These are phyloP conservation scores for Ochromonadaceae sp. DNA, from an alignment of 352 stramenopile species.

Conservation along the genomic window DNA sequence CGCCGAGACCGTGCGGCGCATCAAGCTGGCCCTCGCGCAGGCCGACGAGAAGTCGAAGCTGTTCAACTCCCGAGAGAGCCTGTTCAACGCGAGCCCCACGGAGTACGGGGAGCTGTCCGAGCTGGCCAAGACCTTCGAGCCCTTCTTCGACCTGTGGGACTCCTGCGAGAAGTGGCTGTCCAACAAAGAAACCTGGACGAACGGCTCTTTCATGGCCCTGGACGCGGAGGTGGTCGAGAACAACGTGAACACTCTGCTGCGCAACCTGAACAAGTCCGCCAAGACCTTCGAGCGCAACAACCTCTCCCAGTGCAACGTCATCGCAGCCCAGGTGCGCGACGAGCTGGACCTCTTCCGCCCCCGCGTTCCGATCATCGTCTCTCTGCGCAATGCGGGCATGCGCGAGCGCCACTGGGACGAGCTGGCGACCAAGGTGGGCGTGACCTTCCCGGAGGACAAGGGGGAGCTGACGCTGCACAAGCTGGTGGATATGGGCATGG, in stretches of 20 bases:
- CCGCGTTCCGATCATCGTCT: conserved; percentile 64
- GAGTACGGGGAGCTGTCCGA: conserved; percentile 72
- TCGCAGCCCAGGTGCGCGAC: conserved; percentile 56
- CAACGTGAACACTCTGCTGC: conserved; percentile 57
- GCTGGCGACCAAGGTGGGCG: conserved; percentile 64
- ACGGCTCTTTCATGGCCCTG: conserved; percentile 64
- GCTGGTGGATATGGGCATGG: conserved; percentile 46
- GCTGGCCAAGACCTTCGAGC: conserved; percentile 74
- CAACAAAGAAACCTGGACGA: conserved; percentile 76
- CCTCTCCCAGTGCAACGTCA: conserved; percentile 55
- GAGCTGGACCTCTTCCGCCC: conserved; percentile 69
- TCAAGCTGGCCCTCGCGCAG: conserved; percentile 64
- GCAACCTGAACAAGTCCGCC: conserved; percentile 63
- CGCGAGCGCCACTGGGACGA: conserved; percentile 75
- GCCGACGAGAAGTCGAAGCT: conserved; percentile 62
- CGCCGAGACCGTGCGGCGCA: conserved; percentile 39
- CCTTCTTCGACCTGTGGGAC: conserved; percentile 82
- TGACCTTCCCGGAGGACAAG: conserved; percentile 52
- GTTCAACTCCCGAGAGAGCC: conserved; percentile 72
- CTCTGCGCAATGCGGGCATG: conserved; percentile 76
- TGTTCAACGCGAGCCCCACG: conserved; percentile 62
- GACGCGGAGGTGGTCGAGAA: conserved; percentile 76
- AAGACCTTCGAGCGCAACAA: conserved; percentile 79
- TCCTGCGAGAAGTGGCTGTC: conserved; percentile 69
- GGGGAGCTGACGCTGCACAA: conserved; percentile 24